Evolutionary conservation across 2,329 filamentous ascomycete genomes (phyloP), one percentile per base, ranked within the genome.

Genomic region (Penicillium sp.): DNA sequence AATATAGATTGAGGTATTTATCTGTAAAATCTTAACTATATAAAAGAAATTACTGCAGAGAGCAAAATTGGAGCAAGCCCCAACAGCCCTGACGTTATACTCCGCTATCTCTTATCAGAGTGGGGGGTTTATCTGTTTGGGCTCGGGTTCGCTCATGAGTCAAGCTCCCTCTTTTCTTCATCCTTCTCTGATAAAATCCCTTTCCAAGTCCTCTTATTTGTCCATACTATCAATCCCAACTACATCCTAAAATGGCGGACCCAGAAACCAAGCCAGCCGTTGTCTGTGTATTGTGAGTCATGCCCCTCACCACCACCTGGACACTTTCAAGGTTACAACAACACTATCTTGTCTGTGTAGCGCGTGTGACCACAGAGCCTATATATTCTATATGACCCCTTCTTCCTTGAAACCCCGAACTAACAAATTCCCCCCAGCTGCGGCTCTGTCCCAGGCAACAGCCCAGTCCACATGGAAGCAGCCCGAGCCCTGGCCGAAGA

Each of bases 271-370:
- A 79, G 54, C 70, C 71, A 9, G 80, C 89, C 59, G 90, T 90
- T 63, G 89, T 97, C 73, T 96, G 91, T 75, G 93, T 97, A 66
- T 97, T 96, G 84, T 87, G 80, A 72, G 80, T 71, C 43, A 38
- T 43, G 21, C 50, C 38, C 43, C 40, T 42, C 40, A 52, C 25
- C 38, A 42, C 49, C 38, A 19, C 19, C 27, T 6, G 12, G 12
- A 7, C 43, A 31, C 15, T 25, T 25, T n/a, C 29, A 15, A 43
- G 12, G 21, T 17, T 5, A 25, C 40, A 35, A 25, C 19, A 4
- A 42, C 19, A 17, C 27, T 21, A 6, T 19, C 19, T 33, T 12
- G 17, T 21, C 29, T 29, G 27, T 33, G 9, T 23, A 9, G 37
- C 25, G 2, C 4, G 2, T 25, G 9, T 37, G 4, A 10, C 4